Evolutionary conservation across 2,329 filamentous ascomycete species (phyloP), one percentile per base, ranked within the genome.

Genomic region (Alternaria atra): DNA sequence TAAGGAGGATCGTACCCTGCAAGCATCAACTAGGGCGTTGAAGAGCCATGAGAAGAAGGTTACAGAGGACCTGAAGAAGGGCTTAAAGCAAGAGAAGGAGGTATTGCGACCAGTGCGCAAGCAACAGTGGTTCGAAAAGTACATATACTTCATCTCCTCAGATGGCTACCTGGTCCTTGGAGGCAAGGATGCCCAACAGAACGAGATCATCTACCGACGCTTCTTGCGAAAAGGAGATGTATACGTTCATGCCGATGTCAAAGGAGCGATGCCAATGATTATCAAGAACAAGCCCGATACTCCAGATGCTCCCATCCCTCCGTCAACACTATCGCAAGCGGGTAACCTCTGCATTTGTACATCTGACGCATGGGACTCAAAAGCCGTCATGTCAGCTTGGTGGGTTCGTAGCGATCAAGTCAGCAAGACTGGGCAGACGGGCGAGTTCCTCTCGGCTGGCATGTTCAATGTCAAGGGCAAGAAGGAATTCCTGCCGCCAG

Each of bases 121-220:
- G 72, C 90, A 90, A 67, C 87, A 94, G 71, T 99, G 95, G 95
- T 99, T 97, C 69, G 95, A 99, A 73, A 99, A 99, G 79, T 99
- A 97, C 72, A 84, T 89, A 29, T 98, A 93, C 86, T 99, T 99
- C 80, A 87, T 98, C 69, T 97, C 94, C 0, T 96, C 93, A 0
- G 95, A 99, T 73, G 94, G 94, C 5, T 97, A 98, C 76, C 85
- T 99, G 6, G 91, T 98, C 0, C 85, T 99, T 15, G 94, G 89
- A 44, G 94, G 93, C 15, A 93, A 92, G 63, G 95, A 99, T 80
- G 86, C 89, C 2, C 90, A 92, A 70, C 95, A 99, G 76, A 93
- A 91, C 71, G 95, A 99, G 77, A 90, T 94, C 40, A 83, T 99
- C n/a, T 99, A 98, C 81, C 89, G 90, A 63, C 88, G 88, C 25